Percentiles rank a stretch among this genome's conserved stretches.
phyloP scores from a whole-genome alignment of 495 filamentous ascomycete genomes.

The Antarctomyces pellizariae region DNA sequence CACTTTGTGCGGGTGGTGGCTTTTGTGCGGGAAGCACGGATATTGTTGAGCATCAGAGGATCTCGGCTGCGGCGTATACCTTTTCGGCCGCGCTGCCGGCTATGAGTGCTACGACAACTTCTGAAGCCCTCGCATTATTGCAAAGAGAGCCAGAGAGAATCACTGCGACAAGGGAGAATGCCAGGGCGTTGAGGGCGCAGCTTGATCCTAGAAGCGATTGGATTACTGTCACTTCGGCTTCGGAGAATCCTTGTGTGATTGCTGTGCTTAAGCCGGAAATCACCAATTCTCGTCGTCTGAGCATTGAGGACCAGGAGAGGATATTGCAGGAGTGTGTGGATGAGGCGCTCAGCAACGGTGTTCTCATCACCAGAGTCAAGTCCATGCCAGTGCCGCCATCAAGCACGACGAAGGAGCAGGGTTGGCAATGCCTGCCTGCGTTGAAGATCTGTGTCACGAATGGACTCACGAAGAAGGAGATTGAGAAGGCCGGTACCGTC shows the following conservation, averaged over 20 bases:
- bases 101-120: conserved; percentile 81
- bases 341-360: conserved; percentile 66
- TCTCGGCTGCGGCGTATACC: conserved; percentile 73
- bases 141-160: conserved; percentile 66
- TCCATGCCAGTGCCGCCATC: conserved; percentile 35
- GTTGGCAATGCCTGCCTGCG: conserved; percentile 41
- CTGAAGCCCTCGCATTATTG: conserved; percentile 62
- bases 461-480: conserved; percentile 77
- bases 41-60: conserved; percentile 85
- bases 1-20: conserved; percentile 76
- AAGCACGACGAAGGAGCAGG: conserved; percentile 34
- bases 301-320: conserved; percentile 54
- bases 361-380: conserved; percentile 73
- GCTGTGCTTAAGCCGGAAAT: conserved; percentile 72
- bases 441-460: conserved; percentile 80
- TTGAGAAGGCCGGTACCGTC: conserved; percentile 70
- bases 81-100: conserved; percentile 89
- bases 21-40: conserved; percentile 83
- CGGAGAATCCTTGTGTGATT: conserved; percentile 71
- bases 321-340: conserved; percentile 79
- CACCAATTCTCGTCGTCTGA: conserved; percentile 40
- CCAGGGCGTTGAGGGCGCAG: conserved; percentile 58
- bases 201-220: conserved; percentile 86
- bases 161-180: conserved; percentile 53
- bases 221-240: conserved; percentile 56